Base-by-base conservation (phyloP, 305 asterid species). In the Ilex paraguariensis region DNA sequence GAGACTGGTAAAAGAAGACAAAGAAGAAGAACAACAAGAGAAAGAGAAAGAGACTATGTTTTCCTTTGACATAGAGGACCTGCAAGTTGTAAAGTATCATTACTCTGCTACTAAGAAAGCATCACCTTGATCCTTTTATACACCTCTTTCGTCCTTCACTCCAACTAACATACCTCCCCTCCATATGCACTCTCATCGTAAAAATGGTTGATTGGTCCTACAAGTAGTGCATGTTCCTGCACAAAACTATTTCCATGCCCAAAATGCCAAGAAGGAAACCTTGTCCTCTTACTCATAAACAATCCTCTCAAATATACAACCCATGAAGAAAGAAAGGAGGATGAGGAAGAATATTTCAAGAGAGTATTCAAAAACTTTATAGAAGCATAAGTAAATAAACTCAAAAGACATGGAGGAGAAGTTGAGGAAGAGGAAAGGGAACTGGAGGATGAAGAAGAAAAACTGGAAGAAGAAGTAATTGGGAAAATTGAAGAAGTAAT, bases 151-250 rank as follows among this genome's bases (percentile, higher is more conserved):
- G 2, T 84, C 95, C 16, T 66, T 84, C 55, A 65, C 85, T 57
- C 74, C 73, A 45, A 78, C 75, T 17, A 82, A 75, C 56, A 84
- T 86, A 11, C 66, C 77, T 17, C 60, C 91, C 5, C 77, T 86
- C 8, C 88, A 71, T 64, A 72, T 91, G 86, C 85, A 83, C 11
- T 77, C 95, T 6, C 87, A 59, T 68, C 66, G 95, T 28, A 79
- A 74, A 60, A 75, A 87, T 32, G 98, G 96, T 0, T 66, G 95
- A 77, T 73, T 91, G 59, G 84, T 91, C 51, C 79, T 91, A 8
- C 90, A 91, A 75, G 98, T 91, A 0, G 87, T 91, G 48, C 69
- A 87, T 0, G 83, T 83, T 52, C 84, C 90, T 31, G 76, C 82
- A 0, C 77, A 67, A 28, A 82, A 81, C 52, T 67, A 66, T 45